Base-by-base conservation (phyloP, 2,329 filamentous ascomycete species). In the Calonectria pauciramosa region DNA sequence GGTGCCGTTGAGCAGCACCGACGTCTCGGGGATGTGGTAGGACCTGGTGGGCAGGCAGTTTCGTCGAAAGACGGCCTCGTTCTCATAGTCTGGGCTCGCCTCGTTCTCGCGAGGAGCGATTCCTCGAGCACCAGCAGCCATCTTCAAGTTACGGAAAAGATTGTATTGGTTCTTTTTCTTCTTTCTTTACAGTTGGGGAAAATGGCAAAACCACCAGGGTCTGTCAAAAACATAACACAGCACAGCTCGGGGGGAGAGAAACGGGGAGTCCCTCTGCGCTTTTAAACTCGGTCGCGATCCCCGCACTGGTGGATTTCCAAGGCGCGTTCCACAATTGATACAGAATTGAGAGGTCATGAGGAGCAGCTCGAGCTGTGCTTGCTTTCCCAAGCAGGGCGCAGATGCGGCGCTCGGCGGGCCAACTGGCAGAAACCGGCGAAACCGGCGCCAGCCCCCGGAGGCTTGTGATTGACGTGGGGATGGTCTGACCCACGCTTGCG, bases 41-140 rank as follows among this genome's bases (percentile, higher is more conserved):
- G 89, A 86, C 41, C 90, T 86, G 2, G 89, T 83, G 14, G 89
- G 88, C 0, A 92, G 86, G 26, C 88, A 86, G 79, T 91, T 90
- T 73, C 89, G 86, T 66, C 89, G 84, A 73, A 91, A 88, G 72
- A 91, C 85, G 26, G 86, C 83, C 76, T 89, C 86, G 78, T 90
- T 90, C 76, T 81, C 83, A 68, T 88, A 91, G 78, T 91, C 90
- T 47, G 87, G 85, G 59, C 79, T 84, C 66, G 81, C 80, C 36
- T 80, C 73, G 64, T 85, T 79, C 74, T 86, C 82, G 63, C 86
- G 84, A 18, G 77, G 81, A 63, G 82, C 30, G 28, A 87, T 82
- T 36, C 82, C 82, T 77, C 69, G 74, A 18, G 71, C 68, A 52
- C 74, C 68, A n/a, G 73, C 75, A 60, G 76, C 76, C 80, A 82